Evolutionary conservation across 176 grass and related monocot species (phyloP).

Genomic region (Lolium rigidum): DNA sequence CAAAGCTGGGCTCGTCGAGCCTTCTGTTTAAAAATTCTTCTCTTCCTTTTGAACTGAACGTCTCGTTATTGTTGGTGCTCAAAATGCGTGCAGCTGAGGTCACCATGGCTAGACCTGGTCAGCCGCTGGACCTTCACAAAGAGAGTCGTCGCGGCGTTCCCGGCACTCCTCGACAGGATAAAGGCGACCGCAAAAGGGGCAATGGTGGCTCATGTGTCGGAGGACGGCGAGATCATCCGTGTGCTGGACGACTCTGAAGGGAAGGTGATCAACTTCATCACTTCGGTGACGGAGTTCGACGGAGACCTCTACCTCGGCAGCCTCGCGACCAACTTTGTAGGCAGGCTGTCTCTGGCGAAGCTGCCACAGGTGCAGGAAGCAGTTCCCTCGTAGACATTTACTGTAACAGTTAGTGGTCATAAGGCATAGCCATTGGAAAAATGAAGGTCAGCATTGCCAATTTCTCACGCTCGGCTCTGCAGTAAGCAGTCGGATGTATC

Average conservation of each 20-base stretch:
- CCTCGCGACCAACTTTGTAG: conserved; percentile 56
- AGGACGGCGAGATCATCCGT: conserved; percentile 54
- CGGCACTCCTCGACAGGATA: conserved; percentile 5
- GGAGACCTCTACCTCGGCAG: conserved; percentile 70
- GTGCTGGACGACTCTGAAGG: conserved; percentile 60
- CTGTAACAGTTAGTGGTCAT: background rate
- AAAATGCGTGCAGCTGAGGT: conserved; percentile 37
- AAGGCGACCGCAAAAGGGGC: conserved; percentile 28
- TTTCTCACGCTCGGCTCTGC: background rate
- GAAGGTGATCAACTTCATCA: conserved; percentile 61
- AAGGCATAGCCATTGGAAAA: background rate
- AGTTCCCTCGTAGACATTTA: background rate
- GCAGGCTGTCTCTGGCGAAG: conserved; percentile 54
- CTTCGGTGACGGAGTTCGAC: conserved; percentile 63
- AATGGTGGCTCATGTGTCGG: conserved; percentile 64
- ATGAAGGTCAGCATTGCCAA: background rate
- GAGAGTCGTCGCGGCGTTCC: conserved; percentile 60
- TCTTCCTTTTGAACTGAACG: too few species aligned
- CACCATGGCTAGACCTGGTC: conserved; percentile 48
- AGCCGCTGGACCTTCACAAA: conserved; percentile 38
- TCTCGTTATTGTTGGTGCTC: background rate
- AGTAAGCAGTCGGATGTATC: background rate
- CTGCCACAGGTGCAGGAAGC: background rate
- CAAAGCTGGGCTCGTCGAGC: too few species aligned
- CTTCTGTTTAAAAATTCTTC: too few species aligned